phyloP scores from a whole-genome alignment of 768 basidiomycete species.

The Collybia sordida region DNA sequence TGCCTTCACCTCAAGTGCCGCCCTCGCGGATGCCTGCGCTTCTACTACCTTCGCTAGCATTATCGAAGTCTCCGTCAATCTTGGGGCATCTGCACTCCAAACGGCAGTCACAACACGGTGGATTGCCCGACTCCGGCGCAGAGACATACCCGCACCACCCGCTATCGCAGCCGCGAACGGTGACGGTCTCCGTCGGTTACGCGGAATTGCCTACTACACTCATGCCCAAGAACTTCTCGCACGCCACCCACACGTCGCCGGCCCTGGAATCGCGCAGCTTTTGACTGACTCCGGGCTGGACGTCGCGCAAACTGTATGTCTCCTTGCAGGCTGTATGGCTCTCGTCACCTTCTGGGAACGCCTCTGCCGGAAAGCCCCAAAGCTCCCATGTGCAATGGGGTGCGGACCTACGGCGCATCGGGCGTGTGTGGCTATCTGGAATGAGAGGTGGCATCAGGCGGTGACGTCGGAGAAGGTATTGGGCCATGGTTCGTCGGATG shows the following conservation, averaged over 20 bases:
- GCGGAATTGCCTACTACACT: slow-evolving; percentile 37
- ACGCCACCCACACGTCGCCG: slow-evolving; percentile 20
- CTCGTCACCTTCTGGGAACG: slow-evolving; percentile 36
- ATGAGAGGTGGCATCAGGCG: slow-evolving; percentile 30
- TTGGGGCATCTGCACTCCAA: slow-evolving; percentile 21
- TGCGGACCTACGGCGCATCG: slow-evolving; percentile 23
- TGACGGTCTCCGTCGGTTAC: slow-evolving; percentile 26
- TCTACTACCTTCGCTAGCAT: slow-evolving; percentile 31
- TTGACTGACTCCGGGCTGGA: slow-evolving; percentile 33
- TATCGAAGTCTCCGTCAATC: slow-evolving; percentile 25
- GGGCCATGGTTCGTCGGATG: slow-evolving; percentile 28
- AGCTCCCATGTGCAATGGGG: slow-evolving; percentile 17
- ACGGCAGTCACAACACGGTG: slow-evolving; percentile 24
- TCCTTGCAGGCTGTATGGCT: slow-evolving; percentile 35
- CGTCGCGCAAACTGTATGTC: slow-evolving; percentile 32
- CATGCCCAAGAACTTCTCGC: slow-evolving; percentile 35
- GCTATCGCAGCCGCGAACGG: slow-evolving; percentile 36
- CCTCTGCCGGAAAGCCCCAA: slow-evolving; percentile 25
- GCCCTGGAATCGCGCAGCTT: slow-evolving; percentile 29
- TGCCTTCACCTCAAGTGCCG: slow-evolving; percentile 21
- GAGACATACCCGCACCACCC: slow-evolving; percentile 32
- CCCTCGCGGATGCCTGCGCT: slow-evolving; percentile 29
- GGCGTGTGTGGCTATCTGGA: slow-evolving; percentile 30
- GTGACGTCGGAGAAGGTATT: slow-evolving; percentile 30
- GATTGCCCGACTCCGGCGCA: slow-evolving; percentile 26